A percentile compares a stretch with the other conserved stretches of the same genome.
phyloP scores from a whole-genome alignment of 225 moss, liverwort and hornwort species.

The Sphagnum tenellum region DNA sequence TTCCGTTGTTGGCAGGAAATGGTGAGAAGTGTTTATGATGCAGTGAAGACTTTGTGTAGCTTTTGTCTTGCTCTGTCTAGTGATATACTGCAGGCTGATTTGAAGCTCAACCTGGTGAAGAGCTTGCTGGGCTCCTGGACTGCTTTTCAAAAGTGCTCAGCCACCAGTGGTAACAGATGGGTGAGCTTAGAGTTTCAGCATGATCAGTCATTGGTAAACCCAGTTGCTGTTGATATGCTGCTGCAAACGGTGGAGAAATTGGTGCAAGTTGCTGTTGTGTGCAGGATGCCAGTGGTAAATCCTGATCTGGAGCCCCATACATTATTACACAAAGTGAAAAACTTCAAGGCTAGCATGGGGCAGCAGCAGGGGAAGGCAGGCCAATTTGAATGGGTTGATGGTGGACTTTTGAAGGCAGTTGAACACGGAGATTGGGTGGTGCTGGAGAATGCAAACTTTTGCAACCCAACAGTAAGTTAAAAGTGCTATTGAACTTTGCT shows the following conservation, averaged over 20 bases:
- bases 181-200: conserved; percentile 27
- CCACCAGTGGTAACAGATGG: conserved; percentile 13
- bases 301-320: conserved; percentile 39
- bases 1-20: conserved; percentile 88
- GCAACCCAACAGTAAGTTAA: conserved; percentile 80
- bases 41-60: conserved; percentile 57
- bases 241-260: conserved; percentile 67
- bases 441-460: conserved; percentile 92
- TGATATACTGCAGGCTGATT: conserved; percentile 29
- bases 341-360: conserved; percentile 49
- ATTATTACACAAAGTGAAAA: conserved; percentile 34
- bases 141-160: conserved; percentile 57
- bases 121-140: conserved; percentile 78
- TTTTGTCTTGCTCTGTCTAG: conserved; percentile 42
- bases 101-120: conserved; percentile 53
- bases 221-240: conserved; percentile 66
- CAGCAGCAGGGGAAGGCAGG: conserved; percentile 53
- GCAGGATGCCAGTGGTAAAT: conserved; percentile 32
- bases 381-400: conserved; percentile 97
- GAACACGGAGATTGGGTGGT: conserved; percentile 94
- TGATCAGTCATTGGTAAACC: conserved; percentile 46
- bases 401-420: conserved; percentile 75
- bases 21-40: conserved; percentile 48
- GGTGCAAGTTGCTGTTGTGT: conserved; percentile 29
- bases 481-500: too few relatives aligned